A percentile compares a stretch with the other conserved stretches of the same genome.
These are phyloP conservation scores for Phytopythium boreale DNA, from an alignment of 352 stramenopile species.

Conservation along the genomic window DNA sequence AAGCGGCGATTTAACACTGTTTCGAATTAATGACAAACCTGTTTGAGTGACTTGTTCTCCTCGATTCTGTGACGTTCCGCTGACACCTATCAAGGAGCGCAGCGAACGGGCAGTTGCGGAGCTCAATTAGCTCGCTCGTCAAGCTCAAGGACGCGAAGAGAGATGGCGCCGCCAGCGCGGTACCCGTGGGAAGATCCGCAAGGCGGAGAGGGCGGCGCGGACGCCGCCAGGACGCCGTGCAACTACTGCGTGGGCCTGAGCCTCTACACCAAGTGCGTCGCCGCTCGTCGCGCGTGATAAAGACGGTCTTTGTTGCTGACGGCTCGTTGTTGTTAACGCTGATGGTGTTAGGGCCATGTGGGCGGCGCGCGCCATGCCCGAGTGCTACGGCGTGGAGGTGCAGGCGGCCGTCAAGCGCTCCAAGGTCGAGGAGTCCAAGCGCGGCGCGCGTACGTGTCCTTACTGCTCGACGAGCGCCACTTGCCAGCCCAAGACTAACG, in stretches of 20 bases:
- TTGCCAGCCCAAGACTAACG: background rate
- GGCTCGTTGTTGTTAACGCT: constrained; percentile 6
- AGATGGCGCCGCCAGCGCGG: background rate
- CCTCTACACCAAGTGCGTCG: constrained; percentile 61
- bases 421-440: constrained; percentile 41
- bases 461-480: background rate
- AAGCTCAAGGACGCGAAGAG: background rate
- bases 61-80: no score
- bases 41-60: no score
- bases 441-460: constrained; percentile 32
- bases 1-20: no score
- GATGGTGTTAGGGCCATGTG: constrained; percentile 61
- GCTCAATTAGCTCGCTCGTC: background rate
- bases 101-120: no score
- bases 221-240: constrained; percentile 18
- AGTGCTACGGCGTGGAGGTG: constrained; percentile 56
- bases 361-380: constrained; percentile 34
- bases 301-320: background rate
- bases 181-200: background rate
- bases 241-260: constrained; percentile 59
- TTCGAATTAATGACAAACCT: no score
- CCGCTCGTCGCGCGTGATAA: background rate
- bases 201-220: background rate
- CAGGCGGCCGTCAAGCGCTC: constrained; percentile 32
- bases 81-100: no score